Percentiles rank a stretch among this genome's conserved stretches.
These are phyloP conservation scores for Phyllosticta citriasiana DNA, from an alignment of 2,329 filamentous ascomycete species.

Conservation along the genomic window DNA sequence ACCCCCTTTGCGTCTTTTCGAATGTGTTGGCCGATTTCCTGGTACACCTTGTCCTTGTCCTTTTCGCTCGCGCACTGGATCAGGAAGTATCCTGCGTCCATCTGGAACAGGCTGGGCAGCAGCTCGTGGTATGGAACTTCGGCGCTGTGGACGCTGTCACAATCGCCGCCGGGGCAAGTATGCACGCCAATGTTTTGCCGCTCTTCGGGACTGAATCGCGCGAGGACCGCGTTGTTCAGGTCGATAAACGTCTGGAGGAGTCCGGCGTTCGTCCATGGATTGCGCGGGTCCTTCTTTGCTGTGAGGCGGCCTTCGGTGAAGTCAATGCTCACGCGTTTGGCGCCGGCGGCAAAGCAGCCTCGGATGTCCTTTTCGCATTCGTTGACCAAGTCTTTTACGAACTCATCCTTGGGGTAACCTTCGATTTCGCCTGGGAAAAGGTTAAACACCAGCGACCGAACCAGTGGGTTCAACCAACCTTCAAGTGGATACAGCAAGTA, in stretches of 20 bases:
- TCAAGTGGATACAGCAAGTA: slow-evolving; percentile 25
- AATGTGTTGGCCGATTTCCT: slow-evolving; percentile 20
- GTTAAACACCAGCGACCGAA: not conserved
- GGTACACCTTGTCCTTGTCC: slow-evolving; percentile 21
- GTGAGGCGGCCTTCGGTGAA: slow-evolving; percentile 25
- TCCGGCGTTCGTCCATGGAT: slow-evolving; percentile 22
- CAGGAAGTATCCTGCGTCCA: slow-evolving; percentile 27
- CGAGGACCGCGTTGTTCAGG: slow-evolving; percentile 19
- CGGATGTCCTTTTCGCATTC: slow-evolving; percentile 27
- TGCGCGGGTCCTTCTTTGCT: slow-evolving; percentile 22
- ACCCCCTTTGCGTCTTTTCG: slow-evolving; percentile 22
- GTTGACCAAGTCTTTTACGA: slow-evolving; percentile 22
- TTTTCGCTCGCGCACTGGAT: slow-evolving; percentile 22
- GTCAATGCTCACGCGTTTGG: slow-evolving; percentile 23
- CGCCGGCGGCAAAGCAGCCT: slow-evolving; percentile 23
- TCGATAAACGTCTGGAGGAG: slow-evolving; percentile 24
- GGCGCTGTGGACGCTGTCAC: slow-evolving; percentile 23
- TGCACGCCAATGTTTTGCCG: slow-evolving; percentile 24
- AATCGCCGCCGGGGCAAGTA: slow-evolving; percentile 27
- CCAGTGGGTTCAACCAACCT: not conserved
- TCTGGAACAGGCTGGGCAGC: slow-evolving; percentile 23
- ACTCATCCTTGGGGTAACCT: slow-evolving; percentile 20
- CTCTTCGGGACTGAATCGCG: slow-evolving; percentile 19
- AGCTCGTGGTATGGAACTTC: slow-evolving; percentile 24
- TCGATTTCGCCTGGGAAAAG: slow-evolving; percentile 14